Conservation (phyloP, 441 rosid genomes). For the Hura crepitans region DNA sequence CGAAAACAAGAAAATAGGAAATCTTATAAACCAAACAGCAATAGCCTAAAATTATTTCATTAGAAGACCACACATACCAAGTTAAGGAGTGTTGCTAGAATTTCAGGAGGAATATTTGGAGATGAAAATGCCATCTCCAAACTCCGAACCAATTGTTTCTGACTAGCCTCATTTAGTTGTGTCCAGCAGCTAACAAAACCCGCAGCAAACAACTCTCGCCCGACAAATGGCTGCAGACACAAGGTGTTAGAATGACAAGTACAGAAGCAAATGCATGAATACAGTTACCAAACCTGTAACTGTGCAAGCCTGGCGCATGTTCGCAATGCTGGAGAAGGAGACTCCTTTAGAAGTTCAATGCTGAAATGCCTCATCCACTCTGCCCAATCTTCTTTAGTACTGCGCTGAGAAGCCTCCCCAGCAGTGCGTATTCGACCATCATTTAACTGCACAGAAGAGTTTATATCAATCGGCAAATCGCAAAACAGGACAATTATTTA, state of each 20-base stretch:
- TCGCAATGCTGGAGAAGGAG: slow-evolving; percentile 98
- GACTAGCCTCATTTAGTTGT: slow-evolving; percentile 84
- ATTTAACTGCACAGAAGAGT: slow-evolving; percentile 58
- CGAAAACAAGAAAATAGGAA: not conserved
- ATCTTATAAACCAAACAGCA: not conserved
- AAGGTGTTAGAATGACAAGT: slow-evolving; percentile 30
- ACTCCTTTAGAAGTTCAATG: slow-evolving; percentile 93
- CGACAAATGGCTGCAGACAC: slow-evolving; percentile 84
- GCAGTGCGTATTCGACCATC: slow-evolving; percentile 89
- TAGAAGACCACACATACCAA: slow-evolving; percentile 47
- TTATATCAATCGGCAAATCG: not conserved
- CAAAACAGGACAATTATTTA: not conserved
- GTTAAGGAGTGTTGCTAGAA: slow-evolving; percentile 92
- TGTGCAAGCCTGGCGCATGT: slow-evolving; percentile 99
- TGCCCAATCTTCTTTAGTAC: slow-evolving; percentile 99
- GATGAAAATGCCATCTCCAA: slow-evolving; percentile 99
- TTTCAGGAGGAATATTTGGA: slow-evolving; percentile 98
- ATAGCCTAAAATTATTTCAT: not conserved
- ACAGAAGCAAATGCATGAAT: slow-evolving; percentile 14
- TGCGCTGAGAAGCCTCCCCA: slow-evolving; percentile 99
- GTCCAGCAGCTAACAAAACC: slow-evolving; percentile 99
- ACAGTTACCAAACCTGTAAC: slow-evolving; percentile 58
- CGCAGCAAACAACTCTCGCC: slow-evolving; percentile 98
- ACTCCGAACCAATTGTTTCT: slow-evolving; percentile 88
- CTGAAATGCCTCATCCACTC: slow-evolving; percentile 99